Percentiles rank a stretch among this genome's conserved stretches.
phyloP scores from a whole-genome alignment of 306 rosid genomes.

The Cucumis cinereus region DNA sequence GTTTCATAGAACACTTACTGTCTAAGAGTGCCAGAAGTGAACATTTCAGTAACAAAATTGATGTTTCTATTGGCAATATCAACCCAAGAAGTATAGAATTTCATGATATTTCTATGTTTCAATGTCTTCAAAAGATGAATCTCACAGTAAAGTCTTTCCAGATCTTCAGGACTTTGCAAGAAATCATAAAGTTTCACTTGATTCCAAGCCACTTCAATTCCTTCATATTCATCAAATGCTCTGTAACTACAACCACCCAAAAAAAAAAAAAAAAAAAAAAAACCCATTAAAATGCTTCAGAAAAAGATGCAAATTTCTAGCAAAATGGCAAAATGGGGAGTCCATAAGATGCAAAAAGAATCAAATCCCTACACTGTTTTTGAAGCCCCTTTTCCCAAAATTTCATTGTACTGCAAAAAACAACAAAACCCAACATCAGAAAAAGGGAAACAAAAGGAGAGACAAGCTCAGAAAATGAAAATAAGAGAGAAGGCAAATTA shows the following conservation, averaged over 20 bases:
- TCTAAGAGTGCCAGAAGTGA: constrained; percentile 92
- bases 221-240: constrained; percentile 94
- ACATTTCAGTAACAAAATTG: constrained; percentile 90
- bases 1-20: constrained; percentile 36
- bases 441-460: not conserved
- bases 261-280: not conserved
- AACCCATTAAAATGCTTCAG: constrained; percentile 13
- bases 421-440: constrained; percentile 9
- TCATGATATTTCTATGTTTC: constrained; percentile 83
- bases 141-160: constrained; percentile 87
- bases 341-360: constrained; percentile 6
- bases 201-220: constrained; percentile 98
- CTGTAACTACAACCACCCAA: constrained; percentile 44
- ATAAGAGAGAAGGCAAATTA: constrained; percentile 10
- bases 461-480: not conserved
- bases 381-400: constrained; percentile 96
- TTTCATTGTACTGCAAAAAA: constrained; percentile 68
- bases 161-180: constrained; percentile 89
- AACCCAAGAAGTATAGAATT: constrained; percentile 91
- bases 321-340: not conserved
- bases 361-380: constrained; percentile 66
- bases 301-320: constrained; percentile 13
- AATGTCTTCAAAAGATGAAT: constrained; percentile 85
- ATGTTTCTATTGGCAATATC: constrained; percentile 77
- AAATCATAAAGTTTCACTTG: constrained; percentile 86